Base-by-base conservation (phyloP, 228 moss, liverwort and hornwort genomes). In the Sphagnum fallax region DNA sequence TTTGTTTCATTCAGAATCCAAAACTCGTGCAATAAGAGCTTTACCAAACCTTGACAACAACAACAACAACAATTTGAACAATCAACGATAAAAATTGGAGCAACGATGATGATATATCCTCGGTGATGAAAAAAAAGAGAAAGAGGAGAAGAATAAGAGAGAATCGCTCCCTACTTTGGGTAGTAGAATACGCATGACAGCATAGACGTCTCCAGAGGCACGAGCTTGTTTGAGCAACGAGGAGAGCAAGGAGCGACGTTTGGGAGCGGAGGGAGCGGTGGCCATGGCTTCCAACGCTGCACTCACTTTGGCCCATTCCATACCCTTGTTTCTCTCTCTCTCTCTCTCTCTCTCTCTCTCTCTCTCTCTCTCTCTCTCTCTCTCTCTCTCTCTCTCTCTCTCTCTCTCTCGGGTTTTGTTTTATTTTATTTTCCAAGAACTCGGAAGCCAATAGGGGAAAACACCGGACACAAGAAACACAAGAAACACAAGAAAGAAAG, bases 131-230 rank as follows among this genome's bases (percentile, higher is more conserved):
- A 32, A 32, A 32, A 32, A 2, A 32, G 32, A 32, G 32, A 32
- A 32, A 32, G 32, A 32, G 48, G 64, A 10, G 48, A 8, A 11
- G 9, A 64, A 49, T 18, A 32, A 32, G 32, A 32, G 32, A 32
- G 32, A 49, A 9, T 58, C 58, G 13, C 32, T 12, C 9, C 5
- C 11, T 1, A 74, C 74, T 68, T 74, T 68, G 0, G 74, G 74
- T 63, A 74, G 47, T n/a, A 74, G 63, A 50, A 74, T 68, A 4
- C 74, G 69, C 74, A 74, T 14, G 8, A 74, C 68, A 16, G 63
- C 61, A 49, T 48, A 74, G 5, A 67, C 62, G 32, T 74, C 74
- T 12, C 74, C 74, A 9, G 48, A 16, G 1, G 62, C 68, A 16
- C 74, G 52, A 9, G 69, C 74, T 53, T 15, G 55, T 10, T 63